Conservation (phyloP, 202 grass and related monocot genomes). For the Panicum hallii region DNA sequence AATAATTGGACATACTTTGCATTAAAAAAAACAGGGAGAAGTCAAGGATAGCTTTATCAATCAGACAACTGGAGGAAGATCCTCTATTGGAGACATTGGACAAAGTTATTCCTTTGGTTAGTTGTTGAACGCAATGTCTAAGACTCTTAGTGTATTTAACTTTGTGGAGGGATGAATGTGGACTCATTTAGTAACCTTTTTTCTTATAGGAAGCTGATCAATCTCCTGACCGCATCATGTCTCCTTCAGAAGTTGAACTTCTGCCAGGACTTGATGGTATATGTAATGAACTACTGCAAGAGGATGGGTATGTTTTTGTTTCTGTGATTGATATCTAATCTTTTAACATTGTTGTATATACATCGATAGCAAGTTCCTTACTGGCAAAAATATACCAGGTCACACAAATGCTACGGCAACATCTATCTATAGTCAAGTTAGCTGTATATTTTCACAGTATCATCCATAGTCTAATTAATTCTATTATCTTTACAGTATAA, state of each 20-base stretch:
- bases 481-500: slow-evolving; percentile 67
- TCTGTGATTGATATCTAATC: slow-evolving; percentile 16
- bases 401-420: not conserved
- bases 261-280: slow-evolving; percentile 89
- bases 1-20: slow-evolving; percentile 7
- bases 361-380: slow-evolving; percentile 22
- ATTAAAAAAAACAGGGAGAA: slow-evolving; percentile 66
- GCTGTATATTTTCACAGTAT: slow-evolving; percentile 49
- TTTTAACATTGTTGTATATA: not conserved
- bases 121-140: slow-evolving; percentile 22
- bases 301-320: slow-evolving; percentile 75
- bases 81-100: slow-evolving; percentile 91
- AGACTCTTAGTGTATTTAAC: not conserved
- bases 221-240: slow-evolving; percentile 44
- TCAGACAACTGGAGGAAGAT: slow-evolving; percentile 92
- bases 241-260: slow-evolving; percentile 68
- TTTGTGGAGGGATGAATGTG: not conserved
- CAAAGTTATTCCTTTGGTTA: slow-evolving; percentile 85
- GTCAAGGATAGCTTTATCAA: slow-evolving; percentile 84
- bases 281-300: slow-evolving; percentile 88
- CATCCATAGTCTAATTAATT: slow-evolving; percentile 17
- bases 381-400: not conserved
- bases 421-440: not conserved
- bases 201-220: slow-evolving; percentile 56
- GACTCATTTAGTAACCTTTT: slow-evolving; percentile 10